Base-by-base conservation (phyloP, 345 rosid genomes). In the Carallia brachiata region DNA sequence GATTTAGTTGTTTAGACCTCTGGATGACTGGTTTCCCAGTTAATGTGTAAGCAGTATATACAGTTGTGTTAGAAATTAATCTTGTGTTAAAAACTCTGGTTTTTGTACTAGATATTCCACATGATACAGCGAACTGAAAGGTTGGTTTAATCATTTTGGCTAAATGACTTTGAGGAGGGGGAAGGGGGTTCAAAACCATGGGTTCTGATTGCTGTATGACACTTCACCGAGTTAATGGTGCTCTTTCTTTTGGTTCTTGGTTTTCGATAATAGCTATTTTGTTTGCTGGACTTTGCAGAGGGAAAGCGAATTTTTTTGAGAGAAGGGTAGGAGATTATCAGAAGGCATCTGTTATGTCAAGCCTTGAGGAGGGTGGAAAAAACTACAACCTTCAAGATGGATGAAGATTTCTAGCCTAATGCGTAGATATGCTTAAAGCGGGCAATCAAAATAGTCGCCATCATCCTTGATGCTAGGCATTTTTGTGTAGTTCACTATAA, bases 301-400 rank as follows among this genome's bases (percentile, higher is more conserved):
- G 95, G 61, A 91, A 90, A 65, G 78, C 96, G 2, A 91, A 86
- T 74, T 91, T 94, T 73, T 94, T 91, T 19, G 93, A 90, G 87
- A 88, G 87, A 81, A 83, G 98, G 79, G 97, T 94, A 3, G 95
- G 93, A 56, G 96, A 91, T 59, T 90, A 94, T 79, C 95, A 94
- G 71, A 94, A 86, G 82, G 96, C 97, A 36, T 94, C 93, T 44
- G 88, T 94, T 9, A 94, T 94, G 96, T 87, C 93, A 6, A 80
- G 86, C 71, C 88, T 94, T 67, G 73, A 84, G 70, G 83, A 84
- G 15, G 87, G 83, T n/a, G 90, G 85, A 16, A 83, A 85, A 70
- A 87, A 81, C 81, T 87, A 59, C 13, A 84, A n/a, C 77, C 63
- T 94, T 94, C 84, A 90, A 84, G 70, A 77, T 80, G 61, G 97